Evolutionary conservation across 2,329 filamentous ascomycete species (phyloP).

Genomic region (Monosporascus sp.): DNA sequence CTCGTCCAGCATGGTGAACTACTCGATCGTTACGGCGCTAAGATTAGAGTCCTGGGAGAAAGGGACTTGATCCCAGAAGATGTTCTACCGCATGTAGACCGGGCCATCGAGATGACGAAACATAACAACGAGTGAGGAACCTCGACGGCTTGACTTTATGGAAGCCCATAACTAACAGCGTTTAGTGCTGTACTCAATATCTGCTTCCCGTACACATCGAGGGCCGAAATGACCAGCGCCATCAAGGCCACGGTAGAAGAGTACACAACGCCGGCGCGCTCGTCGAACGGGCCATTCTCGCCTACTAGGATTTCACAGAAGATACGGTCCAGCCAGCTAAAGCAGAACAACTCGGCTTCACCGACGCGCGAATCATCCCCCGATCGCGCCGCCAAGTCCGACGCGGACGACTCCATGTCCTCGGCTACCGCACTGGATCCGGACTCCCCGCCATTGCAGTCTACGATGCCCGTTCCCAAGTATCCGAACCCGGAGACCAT

Average conservation of each 20-base stretch:
- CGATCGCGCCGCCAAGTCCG: constrained; percentile 40
- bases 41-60: constrained; percentile 79
- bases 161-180: constrained; percentile 3
- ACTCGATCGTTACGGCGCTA: constrained; percentile 85
- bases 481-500: constrained; percentile 78
- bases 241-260: constrained; percentile 84
- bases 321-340: constrained; percentile 64
- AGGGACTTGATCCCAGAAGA: constrained; percentile 78
- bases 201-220: constrained; percentile 94
- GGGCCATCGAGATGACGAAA: constrained; percentile 78
- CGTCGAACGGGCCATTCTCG: constrained; percentile 69
- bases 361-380: constrained; percentile 45
- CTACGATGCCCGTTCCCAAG: constrained; percentile 28
- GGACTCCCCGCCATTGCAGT: constrained; percentile 42
- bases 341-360: constrained; percentile 40
- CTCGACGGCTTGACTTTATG: neutral
- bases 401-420: constrained; percentile 49
- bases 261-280: constrained; percentile 67
- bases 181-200: constrained; percentile 68
- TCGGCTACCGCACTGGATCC: constrained; percentile 55
- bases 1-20: constrained; percentile 89
- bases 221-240: constrained; percentile 89
- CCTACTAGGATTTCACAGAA: constrained; percentile 83
- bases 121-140: constrained; percentile 68
- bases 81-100: constrained; percentile 82